A percentile compares a stretch with the other conserved stretches of the same genome.
Evolutionary conservation across 2,329 filamentous ascomycete species (phyloP).

Genomic region (Plenodomus tracheiphilus): DNA sequence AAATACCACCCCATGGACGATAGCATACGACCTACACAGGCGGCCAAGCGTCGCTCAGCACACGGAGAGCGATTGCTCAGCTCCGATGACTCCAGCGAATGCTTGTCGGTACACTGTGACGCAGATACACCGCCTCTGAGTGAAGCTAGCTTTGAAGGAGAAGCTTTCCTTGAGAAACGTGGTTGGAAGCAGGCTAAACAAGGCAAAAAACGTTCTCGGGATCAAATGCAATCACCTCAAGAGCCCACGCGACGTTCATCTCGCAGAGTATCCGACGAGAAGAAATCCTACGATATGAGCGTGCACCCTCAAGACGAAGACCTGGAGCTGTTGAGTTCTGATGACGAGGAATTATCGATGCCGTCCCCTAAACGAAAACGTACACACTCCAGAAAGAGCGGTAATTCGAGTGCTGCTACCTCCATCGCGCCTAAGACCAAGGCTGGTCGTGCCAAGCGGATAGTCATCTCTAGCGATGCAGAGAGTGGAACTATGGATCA

Average conservation of each 20-base stretch:
- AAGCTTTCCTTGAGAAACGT: neutral
- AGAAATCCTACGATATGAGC: slow-evolving; percentile 28
- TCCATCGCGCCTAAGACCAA: neutral
- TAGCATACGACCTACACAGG: slow-evolving; percentile 27
- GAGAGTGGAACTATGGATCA: neutral
- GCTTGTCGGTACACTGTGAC: slow-evolving; percentile 2
- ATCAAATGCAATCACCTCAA: neutral
- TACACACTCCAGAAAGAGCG: neutral
- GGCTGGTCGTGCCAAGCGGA: neutral
- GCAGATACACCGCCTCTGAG: slow-evolving; percentile 2
- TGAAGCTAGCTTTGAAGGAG: slow-evolving; percentile 11
- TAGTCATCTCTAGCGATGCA: neutral
- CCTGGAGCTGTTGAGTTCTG: slow-evolving; percentile 11
- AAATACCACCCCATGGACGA: slow-evolving; percentile 43
- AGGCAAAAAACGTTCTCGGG: slow-evolving; percentile 13
- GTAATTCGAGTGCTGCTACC: neutral
- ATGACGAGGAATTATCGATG: neutral
- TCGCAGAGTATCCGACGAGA: slow-evolving; percentile 19
- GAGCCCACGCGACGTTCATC: slow-evolving; percentile 27
- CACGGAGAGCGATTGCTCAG: slow-evolving; percentile 17
- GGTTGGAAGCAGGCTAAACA: slow-evolving; percentile 1
- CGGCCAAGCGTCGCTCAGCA: slow-evolving; percentile 29
- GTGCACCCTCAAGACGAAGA: slow-evolving; percentile 36
- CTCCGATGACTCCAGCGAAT: slow-evolving; percentile 3
- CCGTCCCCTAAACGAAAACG: slow-evolving; percentile 1